Percentiles rank a stretch among this genome's conserved stretches.
These are phyloP conservation scores for Microbotryomycetes sp. DNA, from an alignment of 1,284 basidiomycete genomes.

Conservation along the genomic window DNA sequence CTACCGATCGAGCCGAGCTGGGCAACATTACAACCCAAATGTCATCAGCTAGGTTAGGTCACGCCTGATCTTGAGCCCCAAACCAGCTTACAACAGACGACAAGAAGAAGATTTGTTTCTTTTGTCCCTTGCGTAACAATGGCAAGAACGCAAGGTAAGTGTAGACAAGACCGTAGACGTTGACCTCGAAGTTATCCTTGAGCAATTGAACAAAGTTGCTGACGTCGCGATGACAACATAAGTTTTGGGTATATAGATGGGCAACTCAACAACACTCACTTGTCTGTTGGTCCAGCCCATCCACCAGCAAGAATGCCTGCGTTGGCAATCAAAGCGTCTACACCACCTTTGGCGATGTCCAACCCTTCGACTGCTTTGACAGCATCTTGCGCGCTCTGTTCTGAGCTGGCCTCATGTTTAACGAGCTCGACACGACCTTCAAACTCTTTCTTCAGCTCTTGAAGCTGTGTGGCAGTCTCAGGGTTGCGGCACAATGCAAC, in stretches of 20 bases:
- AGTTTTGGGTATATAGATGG: no score
- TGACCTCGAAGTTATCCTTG: conserved; percentile 1
- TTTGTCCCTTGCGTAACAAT: background rate
- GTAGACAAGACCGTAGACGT: conserved; percentile 8
- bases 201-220: background rate
- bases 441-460: conserved; percentile 3
- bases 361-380: conserved; percentile 2
- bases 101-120: background rate
- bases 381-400: background rate
- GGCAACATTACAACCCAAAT: background rate
- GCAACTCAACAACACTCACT: no score
- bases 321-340: conserved; percentile 9
- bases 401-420: conserved; percentile 1
- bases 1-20: background rate
- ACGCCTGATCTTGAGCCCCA: background rate
- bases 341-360: conserved; percentile 1
- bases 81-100: background rate
- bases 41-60: background rate
- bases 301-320: background rate
- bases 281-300: no score
- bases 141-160: conserved; percentile 1
- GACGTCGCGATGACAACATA: background rate
- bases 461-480: conserved; percentile 9
- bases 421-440: conserved; percentile 4
- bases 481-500: conserved; percentile 27